A percentile compares a stretch with the other conserved stretches of the same genome.
Conservation (phyloP, 441 rosid species). For the Pelargonium myrrhifolium region DNA sequence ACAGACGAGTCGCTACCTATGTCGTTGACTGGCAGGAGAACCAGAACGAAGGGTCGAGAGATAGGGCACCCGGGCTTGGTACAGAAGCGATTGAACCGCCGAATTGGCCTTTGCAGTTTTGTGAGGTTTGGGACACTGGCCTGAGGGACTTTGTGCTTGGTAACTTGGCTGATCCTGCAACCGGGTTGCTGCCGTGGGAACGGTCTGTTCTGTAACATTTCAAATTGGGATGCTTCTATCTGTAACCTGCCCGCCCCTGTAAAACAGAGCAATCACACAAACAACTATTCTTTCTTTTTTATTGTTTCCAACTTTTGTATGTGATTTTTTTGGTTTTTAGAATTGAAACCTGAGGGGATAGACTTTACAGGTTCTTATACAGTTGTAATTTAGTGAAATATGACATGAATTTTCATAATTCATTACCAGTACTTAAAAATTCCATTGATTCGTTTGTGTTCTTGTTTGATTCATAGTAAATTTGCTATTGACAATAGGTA, state of each 20-base stretch:
- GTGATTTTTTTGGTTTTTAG: neutral
- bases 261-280: neutral
- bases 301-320: constrained; percentile 7
- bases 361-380: neutral
- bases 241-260: no score
- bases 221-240: constrained; percentile 1
- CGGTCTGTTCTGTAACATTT: constrained; percentile 29
- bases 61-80: constrained; percentile 89
- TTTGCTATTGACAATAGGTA: no score
- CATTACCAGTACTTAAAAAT: neutral
- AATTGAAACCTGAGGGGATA: neutral
- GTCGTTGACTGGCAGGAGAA: constrained; percentile 91
- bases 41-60: constrained; percentile 83
- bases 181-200: constrained; percentile 76
- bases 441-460: neutral
- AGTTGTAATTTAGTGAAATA: neutral
- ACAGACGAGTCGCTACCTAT: constrained; percentile 83
- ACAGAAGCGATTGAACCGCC: constrained; percentile 80
- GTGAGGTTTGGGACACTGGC: constrained; percentile 94
- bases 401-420: neutral
- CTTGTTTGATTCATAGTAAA: neutral
- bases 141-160: constrained; percentile 70
- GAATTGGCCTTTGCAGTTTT: constrained; percentile 67
- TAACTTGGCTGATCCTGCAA: constrained; percentile 63
- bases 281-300: constrained; percentile 26